phyloP scores from a whole-genome alignment of 306 rosid species.

The Fagus crenata region DNA sequence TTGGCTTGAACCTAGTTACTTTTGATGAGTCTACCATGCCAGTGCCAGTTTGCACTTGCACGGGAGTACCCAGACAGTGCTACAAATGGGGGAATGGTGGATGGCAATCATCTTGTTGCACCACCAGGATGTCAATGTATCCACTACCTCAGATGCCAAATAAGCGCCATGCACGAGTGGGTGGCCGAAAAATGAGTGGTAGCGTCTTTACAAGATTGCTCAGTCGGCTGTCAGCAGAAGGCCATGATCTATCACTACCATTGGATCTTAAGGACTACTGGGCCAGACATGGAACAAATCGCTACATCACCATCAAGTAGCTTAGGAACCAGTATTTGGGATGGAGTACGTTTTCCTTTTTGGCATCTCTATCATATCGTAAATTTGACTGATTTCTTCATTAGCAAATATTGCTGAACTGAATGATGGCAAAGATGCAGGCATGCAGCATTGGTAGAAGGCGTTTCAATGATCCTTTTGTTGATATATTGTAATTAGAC shows the following conservation, averaged over 20 bases:
- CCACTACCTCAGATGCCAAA: slow-evolving; percentile 95
- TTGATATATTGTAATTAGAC: slow-evolving; percentile 15
- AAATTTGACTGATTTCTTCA: slow-evolving; percentile 26
- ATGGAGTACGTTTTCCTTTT: slow-evolving; percentile 30
- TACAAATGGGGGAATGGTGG: slow-evolving; percentile 99
- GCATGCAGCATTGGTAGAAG: slow-evolving; percentile 13
- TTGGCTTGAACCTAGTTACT: slow-evolving; percentile 79
- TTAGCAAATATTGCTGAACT: slow-evolving; percentile 9
- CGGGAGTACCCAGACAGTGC: slow-evolving; percentile 82
- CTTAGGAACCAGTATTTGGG: slow-evolving; percentile 18
- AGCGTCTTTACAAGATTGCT: slow-evolving; percentile 88
- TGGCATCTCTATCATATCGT: slow-evolving; percentile 21
- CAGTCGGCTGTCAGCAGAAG: slow-evolving; percentile 82
- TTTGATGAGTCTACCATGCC: slow-evolving; percentile 92
- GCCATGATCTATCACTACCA: slow-evolving; percentile 74
- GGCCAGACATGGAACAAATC: slow-evolving; percentile 98
- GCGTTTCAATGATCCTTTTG: slow-evolving; percentile 7
- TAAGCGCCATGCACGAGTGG: slow-evolving; percentile 88
- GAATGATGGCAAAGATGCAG: slow-evolving; percentile 8
- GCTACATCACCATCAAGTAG: slow-evolving; percentile 93
- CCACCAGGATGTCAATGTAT: slow-evolving; percentile 84
- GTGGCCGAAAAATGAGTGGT: slow-evolving; percentile 98
- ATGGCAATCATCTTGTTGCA: slow-evolving; percentile 98
- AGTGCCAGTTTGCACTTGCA: slow-evolving; percentile 90
- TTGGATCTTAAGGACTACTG: slow-evolving; percentile 88